Base-by-base conservation (phyloP, 768 basidiomycete genomes). In the Strobilomyces dryophilus region DNA sequence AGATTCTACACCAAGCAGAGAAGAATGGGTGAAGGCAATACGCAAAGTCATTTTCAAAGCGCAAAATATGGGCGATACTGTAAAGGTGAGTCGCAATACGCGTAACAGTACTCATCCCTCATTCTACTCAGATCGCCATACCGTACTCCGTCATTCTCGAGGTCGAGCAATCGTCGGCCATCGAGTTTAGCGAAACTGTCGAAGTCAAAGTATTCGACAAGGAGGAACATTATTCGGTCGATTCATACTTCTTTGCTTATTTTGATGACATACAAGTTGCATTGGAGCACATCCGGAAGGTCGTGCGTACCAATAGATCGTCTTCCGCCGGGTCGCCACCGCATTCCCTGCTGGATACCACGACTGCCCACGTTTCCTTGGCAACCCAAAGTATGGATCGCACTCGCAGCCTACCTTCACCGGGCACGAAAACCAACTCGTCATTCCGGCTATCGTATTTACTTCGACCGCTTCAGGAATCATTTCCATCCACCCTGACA, bases 101-200 rank as follows among this genome's bases (percentile, higher is more conserved):
- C 8, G 26, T 5, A n/a, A 17, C 12, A 11, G 29, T 40, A 14
- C 40, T 47, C 27, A 34, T 27, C 37, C 47, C 55, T 66, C 43
- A 56, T 29, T 31, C 44, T 42, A 45, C 42, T 18, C 57, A 84
- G 91, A 93, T 99, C 64, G 92, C 94, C 27, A 92, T 99, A 46
- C 97, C 95, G 0, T 92, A 98, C 60, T 86, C 92, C 15, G 82
- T 84, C 5, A 83, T 99, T 54, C 70, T 93, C 45, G 93, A 97
- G 59, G 86, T 98, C 27, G 94, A 95, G 55, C 84, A 83, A 64
- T 89, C 90, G 8, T 79, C 84, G 1, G 89, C 89, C 2, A 86
- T 98, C 76, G 95, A 98, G 65, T 98, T 98, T 64, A 94, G 92
- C 57, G 94, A 97, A 67, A 95, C 94, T 0, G 87, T 99, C 54